Evolutionary conservation across 192 early-diverging fungal genomes (phyloP), one percentile per base, ranked within the genome.

Genomic region (Funneliformis mosseae): DNA sequence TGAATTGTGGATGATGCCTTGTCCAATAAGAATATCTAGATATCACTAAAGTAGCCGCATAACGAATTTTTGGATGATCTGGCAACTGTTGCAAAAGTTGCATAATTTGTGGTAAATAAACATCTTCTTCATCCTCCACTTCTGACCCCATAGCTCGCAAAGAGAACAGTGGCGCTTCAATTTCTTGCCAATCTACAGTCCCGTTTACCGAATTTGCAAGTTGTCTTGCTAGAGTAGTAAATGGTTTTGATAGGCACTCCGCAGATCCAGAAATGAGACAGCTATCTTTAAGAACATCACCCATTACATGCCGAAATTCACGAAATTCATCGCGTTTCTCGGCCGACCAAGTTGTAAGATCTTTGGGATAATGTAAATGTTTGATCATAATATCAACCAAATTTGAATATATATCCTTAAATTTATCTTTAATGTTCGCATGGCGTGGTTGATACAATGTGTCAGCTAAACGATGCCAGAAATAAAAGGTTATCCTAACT

Each of bases 21-120:
- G 97, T 98, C 98, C 98, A 99, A 74, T 89, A 89, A 27, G 97
- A 93, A 82, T 99, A 99, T 70, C 97, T 89, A 4, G 95, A 96
- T 82, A 99, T 97, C 9, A 99, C 96, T 25, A 99, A 86, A 25
- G 97, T 97, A 3, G 97, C 96, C 0, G 97, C 96, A 79, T 99
- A 98, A 78, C 93, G 92, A 85, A 99, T 92, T 83, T 96, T 97
- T 14, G 98, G 95, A 81, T 99, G 97, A 23, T 88, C 78, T 16
- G 97, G 96, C 48, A 99, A 84, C 59, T 94, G 90, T 14, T 93
- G 90, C 25, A 99, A 84, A 79, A 96, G 88, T 48, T 92, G 90
- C 96, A 99, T 98, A 55, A 99, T 95, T 82, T 92, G 89, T 28
- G 96, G 96, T 83, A 99, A 84, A 42, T 97, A 86, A 33, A 88